Conservation (phyloP, 108 stramenopile species). For the Bacterosira constricta region DNA sequence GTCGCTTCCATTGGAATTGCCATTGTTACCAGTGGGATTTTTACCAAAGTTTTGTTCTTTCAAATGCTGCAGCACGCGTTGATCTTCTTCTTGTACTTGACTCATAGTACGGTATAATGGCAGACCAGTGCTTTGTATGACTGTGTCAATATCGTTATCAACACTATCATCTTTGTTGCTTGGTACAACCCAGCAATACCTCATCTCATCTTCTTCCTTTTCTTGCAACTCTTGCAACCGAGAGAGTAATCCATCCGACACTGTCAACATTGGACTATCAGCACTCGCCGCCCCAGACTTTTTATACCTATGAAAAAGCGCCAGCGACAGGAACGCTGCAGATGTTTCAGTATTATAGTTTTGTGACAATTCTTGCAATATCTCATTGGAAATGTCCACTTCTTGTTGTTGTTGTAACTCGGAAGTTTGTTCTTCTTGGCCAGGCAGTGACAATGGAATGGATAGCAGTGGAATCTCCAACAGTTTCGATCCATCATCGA, state of each 20-base stretch:
- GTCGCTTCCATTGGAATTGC: background rate
- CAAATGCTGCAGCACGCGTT: slow-evolving; percentile 12
- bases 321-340: slow-evolving; percentile 34
- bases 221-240: slow-evolving; percentile 24
- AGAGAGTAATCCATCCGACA: slow-evolving; percentile 12
- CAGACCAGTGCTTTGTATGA: slow-evolving; percentile 20
- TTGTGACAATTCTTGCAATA: slow-evolving; percentile 38
- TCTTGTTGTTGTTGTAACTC: background rate
- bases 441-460: slow-evolving; percentile 13
- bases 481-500: slow-evolving; percentile 29
- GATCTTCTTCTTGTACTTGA: slow-evolving; percentile 31
- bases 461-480: slow-evolving; percentile 42
- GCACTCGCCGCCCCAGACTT: slow-evolving; percentile 1
- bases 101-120: slow-evolving; percentile 26
- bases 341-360: slow-evolving; percentile 35
- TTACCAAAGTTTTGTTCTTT: slow-evolving; percentile 15
- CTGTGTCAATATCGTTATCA: slow-evolving; percentile 7
- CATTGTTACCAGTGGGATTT: background rate
- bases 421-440: too few species aligned
- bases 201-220: background rate
- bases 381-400: slow-evolving; percentile 29
- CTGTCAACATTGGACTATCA: slow-evolving; percentile 12
- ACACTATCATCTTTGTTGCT: background rate
- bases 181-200: slow-evolving; percentile 27
- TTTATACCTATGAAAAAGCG: slow-evolving; percentile 36